Evolutionary conservation across 179 eudicot species (phyloP).

Genomic region (Patellifolia procumbens): DNA sequence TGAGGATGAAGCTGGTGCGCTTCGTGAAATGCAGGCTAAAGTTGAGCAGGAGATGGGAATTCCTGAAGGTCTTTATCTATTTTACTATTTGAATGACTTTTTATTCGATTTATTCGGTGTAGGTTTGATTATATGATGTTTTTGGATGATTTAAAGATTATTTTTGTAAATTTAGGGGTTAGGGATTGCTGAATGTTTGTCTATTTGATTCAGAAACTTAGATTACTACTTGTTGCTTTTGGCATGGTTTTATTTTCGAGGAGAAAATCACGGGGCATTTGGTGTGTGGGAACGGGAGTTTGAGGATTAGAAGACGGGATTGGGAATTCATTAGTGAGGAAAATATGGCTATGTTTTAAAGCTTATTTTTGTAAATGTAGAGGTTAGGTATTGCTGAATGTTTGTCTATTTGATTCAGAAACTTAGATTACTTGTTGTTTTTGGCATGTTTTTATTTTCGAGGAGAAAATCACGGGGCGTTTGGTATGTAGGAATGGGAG

Average conservation of each 20-base stretch:
- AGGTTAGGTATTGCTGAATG: neutral
- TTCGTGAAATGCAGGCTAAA: constrained; percentile 45
- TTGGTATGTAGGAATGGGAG: too few species aligned
- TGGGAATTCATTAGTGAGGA: too few species aligned
- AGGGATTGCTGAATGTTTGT: neutral
- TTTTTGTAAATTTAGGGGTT: neutral
- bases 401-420: neutral
- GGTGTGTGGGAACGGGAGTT: too few species aligned
- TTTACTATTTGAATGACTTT: neutral
- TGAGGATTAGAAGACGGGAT: too few species aligned
- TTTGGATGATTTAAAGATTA: neutral
- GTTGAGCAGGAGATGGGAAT: constrained; percentile 41
- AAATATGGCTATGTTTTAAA: neutral
- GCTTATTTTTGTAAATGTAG: too few species aligned
- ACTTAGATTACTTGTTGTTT: neutral
- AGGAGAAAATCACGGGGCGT: too few species aligned
- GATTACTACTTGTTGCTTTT: neutral
- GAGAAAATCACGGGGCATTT: too few species aligned
- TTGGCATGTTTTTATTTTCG: too few species aligned
- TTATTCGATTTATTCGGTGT: neutral
- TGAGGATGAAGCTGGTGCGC: constrained; percentile 45
- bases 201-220: neutral
- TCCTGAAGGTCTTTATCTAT: constrained; percentile 31
- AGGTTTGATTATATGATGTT: too few species aligned
- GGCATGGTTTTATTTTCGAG: too few species aligned